phyloP scores from a whole-genome alignment of 1,139 yeast species.

The Suzukiozyma palmioleophila region DNA sequence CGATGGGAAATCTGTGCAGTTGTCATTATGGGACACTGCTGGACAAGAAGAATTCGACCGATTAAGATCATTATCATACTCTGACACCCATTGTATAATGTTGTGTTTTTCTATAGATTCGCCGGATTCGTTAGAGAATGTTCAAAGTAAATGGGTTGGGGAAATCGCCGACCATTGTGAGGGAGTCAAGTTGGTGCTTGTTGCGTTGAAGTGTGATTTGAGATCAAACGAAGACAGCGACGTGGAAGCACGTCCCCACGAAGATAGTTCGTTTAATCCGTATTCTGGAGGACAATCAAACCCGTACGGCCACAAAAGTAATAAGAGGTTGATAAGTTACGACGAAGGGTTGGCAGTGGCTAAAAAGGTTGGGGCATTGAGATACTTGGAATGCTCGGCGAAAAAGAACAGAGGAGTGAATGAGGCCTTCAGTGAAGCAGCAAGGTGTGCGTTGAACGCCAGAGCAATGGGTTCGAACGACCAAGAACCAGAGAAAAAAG shows the following conservation, averaged over 20 bases:
- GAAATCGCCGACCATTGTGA: slow-evolving; percentile 97
- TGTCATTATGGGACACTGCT: slow-evolving; percentile 97
- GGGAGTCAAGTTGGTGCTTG: slow-evolving; percentile 89
- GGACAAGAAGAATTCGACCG: slow-evolving; percentile 98
- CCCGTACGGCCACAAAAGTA: slow-evolving; percentile 18
- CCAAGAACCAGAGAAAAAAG: slow-evolving; percentile 40
- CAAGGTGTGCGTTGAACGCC: slow-evolving; percentile 90
- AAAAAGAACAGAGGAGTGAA: slow-evolving; percentile 91
- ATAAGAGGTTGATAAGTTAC: slow-evolving; percentile 49
- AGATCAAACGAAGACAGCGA: slow-evolving; percentile 48
- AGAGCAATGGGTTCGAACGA: slow-evolving; percentile 74
- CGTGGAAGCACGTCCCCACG: slow-evolving; percentile 20
- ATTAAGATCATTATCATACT: slow-evolving; percentile 80
- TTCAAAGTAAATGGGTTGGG: slow-evolving; percentile 91
- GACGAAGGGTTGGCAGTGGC: slow-evolving; percentile 56
- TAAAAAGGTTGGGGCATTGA: slow-evolving; percentile 73
- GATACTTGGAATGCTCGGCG: slow-evolving; percentile 90
- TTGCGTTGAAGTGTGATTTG: slow-evolving; percentile 91
- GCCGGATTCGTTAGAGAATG: slow-evolving; percentile 90
- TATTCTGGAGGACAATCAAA: slow-evolving; percentile 15
- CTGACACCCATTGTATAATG: slow-evolving; percentile 96
- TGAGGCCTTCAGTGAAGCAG: slow-evolving; percentile 95
- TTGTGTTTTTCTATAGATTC: slow-evolving; percentile 94
- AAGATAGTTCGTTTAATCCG: slow-evolving; percentile 37
- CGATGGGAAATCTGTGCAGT: slow-evolving; percentile 88